Base-by-base conservation (phyloP, 1,284 basidiomycete species). In the Trametes pubescens region DNA sequence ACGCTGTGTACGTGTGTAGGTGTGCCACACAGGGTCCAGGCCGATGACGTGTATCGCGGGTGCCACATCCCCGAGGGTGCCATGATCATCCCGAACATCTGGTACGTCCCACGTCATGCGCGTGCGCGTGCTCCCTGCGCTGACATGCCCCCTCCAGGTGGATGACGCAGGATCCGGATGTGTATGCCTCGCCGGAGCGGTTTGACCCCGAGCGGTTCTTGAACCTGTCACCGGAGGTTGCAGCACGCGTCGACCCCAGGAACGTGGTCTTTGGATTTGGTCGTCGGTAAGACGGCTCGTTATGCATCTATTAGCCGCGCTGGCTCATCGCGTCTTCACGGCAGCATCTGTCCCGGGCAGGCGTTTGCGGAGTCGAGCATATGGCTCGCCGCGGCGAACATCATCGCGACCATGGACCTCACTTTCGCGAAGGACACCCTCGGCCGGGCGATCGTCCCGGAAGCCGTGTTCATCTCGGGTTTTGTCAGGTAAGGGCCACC, bases 261-360 rank as follows among this genome's bases (percentile, higher is more conserved):
- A 62, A 67, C 38, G 34, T 71, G 46, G 69, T 74, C 7, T 74
- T 74, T 52, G 72, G 72, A 1, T 74, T 74, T 52, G 73, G 73
- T 24, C 62, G 73, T 21, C 59, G 59, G 59, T 60, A 48, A 52
- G 72, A 26, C 4, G 22, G 18, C 14, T 58, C 9, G 26, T 14
- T 18, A 29, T 2, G 22, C n/a, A 9, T 40, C 14, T n/a, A 9
- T 7, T 16, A 5, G 4, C 21, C 2, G 18, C 18, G 16, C 1
- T 10, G 8, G 11, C 49, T 51, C 18, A 51, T n/a, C 11, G 34
- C 44, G n/a, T 5, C 24, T 22, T 1, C 32, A 22, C n/a, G 34
- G 14, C 32, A 74, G 73, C 18, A 48, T 69, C 32, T 74, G 73
- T 48, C 72, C 72, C 1, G 73, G 72, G 0, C 67, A 67, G 24